Percentiles rank a stretch among this genome's conserved stretches.
These are phyloP conservation scores for Dothiorella sarmentorum DNA, from an alignment of 2,329 filamentous ascomycete genomes.

Conservation along the genomic window DNA sequence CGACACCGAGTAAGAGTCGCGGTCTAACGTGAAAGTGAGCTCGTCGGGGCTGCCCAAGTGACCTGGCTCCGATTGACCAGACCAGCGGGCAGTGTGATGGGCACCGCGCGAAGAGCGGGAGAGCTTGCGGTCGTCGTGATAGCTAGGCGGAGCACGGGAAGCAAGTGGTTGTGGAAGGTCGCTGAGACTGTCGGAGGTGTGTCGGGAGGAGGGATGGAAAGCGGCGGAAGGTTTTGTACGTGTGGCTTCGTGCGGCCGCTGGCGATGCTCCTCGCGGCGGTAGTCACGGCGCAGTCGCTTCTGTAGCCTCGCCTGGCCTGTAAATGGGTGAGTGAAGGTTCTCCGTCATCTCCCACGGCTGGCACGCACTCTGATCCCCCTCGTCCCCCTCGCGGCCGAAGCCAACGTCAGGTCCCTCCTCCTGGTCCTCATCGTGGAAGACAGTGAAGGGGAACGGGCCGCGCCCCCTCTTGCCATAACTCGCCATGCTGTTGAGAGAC, in stretches of 20 bases:
- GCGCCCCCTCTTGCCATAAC: neutral
- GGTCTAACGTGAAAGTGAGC: neutral
- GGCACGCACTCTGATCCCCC: slow-evolving; percentile 1
- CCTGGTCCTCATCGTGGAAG: neutral
- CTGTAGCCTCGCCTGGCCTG: neutral
- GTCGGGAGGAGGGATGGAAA: neutral
- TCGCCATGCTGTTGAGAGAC: neutral
- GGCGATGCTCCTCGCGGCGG: neutral
- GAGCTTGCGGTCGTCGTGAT: neutral
- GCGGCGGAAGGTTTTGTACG: neutral
- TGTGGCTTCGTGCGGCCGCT: neutral
- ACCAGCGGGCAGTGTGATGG: no score
- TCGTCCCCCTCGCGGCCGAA: no score
- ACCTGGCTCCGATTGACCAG: no score
- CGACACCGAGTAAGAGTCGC: neutral
- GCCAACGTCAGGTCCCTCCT: no score
- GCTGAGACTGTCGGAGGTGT: slow-evolving; percentile 1
- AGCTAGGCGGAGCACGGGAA: neutral
- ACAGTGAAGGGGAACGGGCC: slow-evolving; percentile 10
- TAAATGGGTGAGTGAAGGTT: neutral
- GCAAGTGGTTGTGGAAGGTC: neutral
- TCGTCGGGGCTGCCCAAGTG: neutral
- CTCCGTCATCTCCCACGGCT: neutral
- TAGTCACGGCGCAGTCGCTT: neutral
- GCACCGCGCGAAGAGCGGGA: no score